Percentiles rank a stretch among this genome's conserved stretches.
These are phyloP conservation scores for Curvularia sp. DNA, from an alignment of 2,329 filamentous ascomycete genomes.

Conservation along the genomic window DNA sequence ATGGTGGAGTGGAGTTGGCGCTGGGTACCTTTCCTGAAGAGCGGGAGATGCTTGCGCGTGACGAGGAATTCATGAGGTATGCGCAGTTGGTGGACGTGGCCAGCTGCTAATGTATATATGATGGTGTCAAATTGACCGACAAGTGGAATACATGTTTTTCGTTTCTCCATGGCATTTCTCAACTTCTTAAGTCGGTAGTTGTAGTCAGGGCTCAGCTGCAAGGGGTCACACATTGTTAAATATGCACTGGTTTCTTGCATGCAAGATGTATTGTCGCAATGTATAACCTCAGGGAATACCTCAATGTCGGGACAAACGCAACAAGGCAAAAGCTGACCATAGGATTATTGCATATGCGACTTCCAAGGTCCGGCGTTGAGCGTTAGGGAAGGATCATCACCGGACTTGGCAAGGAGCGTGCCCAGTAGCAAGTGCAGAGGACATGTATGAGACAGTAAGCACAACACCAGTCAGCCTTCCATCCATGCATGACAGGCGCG, in stretches of 20 bases:
- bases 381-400: neutral
- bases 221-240: neutral
- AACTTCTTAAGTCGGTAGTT: too few species aligned
- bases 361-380: neutral
- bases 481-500: neutral
- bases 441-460: neutral
- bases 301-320: too few species aligned
- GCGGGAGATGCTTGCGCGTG: slow-evolving; percentile 53
- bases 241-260: neutral
- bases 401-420: neutral
- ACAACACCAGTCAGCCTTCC: neutral
- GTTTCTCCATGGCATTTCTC: too few species aligned
- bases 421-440: neutral
- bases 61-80: slow-evolving; percentile 55
- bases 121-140: neutral
- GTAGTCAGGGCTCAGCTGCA: neutral
- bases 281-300: neutral
- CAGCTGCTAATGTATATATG: neutral
- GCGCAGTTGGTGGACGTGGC: slow-evolving; percentile 25
- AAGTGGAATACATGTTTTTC: neutral
- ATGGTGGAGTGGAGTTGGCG: slow-evolving; percentile 32
- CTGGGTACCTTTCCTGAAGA: slow-evolving; percentile 50
- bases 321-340: neutral
- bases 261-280: neutral
- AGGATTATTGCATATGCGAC: too few species aligned